Percentiles rank a stretch among this genome's conserved stretches.
These are phyloP conservation scores for Claviceps sp. DNA, from an alignment of 2,329 filamentous ascomycete genomes.

Conservation along the genomic window DNA sequence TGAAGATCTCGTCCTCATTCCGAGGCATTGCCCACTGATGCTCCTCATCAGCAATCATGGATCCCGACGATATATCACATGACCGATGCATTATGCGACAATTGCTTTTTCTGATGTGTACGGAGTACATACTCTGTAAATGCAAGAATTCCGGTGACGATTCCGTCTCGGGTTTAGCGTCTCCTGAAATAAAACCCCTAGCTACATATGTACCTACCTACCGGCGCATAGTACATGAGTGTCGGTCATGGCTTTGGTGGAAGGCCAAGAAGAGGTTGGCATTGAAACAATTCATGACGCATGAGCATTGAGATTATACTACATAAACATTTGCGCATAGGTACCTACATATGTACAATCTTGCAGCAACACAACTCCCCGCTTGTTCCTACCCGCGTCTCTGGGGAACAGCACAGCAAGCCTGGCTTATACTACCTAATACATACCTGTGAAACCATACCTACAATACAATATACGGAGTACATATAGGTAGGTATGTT, in stretches of 20 bases:
- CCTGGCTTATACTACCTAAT: background rate
- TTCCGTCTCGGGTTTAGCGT: background rate
- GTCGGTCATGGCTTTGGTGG: background rate
- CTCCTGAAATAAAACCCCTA: background rate
- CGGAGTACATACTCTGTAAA: too few species aligned
- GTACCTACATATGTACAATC: background rate
- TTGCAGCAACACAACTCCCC: background rate
- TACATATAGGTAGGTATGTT: too few species aligned
- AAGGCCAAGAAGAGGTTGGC: background rate
- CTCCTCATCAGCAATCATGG: background rate
- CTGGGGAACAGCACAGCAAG: background rate
- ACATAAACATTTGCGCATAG: background rate
- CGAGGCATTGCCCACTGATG: background rate
- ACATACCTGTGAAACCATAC: too few species aligned
- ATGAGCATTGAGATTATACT: background rate
- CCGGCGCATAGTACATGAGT: background rate
- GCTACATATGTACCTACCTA: background rate
- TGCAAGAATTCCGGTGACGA: background rate
- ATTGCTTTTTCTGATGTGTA: background rate
- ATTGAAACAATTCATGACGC: background rate
- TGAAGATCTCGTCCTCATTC: background rate
- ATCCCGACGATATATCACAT: background rate
- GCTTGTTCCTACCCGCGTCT: background rate
- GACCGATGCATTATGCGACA: background rate
- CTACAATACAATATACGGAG: too few species aligned